phyloP scores from a whole-genome alignment of 352 stramenopile species.

The Phytophthora cactorum region DNA sequence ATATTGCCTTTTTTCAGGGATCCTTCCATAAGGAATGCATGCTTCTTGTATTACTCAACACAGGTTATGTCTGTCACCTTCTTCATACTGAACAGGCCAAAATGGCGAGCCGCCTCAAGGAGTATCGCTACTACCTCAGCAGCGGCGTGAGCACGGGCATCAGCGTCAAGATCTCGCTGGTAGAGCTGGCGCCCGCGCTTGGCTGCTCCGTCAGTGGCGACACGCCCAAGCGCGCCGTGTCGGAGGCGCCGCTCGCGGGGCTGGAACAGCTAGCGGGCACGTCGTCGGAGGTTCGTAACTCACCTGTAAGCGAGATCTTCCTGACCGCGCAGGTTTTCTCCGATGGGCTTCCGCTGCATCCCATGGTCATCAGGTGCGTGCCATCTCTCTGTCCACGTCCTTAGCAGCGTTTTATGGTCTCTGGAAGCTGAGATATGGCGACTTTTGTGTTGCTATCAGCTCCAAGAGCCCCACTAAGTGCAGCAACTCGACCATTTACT shows the following conservation, averaged over 20 bases:
- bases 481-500: slow-evolving; percentile 88
- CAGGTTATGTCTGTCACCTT: neutral
- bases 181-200: slow-evolving; percentile 72
- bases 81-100: neutral
- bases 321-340: slow-evolving; percentile 90
- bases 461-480: slow-evolving; percentile 86
- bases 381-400: neutral
- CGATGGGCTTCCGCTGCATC: slow-evolving; percentile 80
- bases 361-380: slow-evolving; percentile 77
- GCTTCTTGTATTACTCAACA: neutral
- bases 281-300: slow-evolving; percentile 83
- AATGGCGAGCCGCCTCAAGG: slow-evolving; percentile 75
- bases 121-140: slow-evolving; percentile 91
- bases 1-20: neutral
- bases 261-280: slow-evolving; percentile 67
- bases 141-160: slow-evolving; percentile 84
- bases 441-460: slow-evolving; percentile 33
- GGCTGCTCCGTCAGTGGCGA: slow-evolving; percentile 51
- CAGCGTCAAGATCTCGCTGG: slow-evolving; percentile 78
- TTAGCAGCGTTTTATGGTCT: neutral
- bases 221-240: slow-evolving; percentile 17
- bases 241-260: slow-evolving; percentile 35
- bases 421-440: slow-evolving; percentile 9
- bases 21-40: neutral
- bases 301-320: slow-evolving; percentile 87